These are phyloP conservation scores for Stagonosporopsis cucurbitacearum DNA, from an alignment of 2,329 filamentous ascomycete genomes.

Conservation along the genomic window DNA sequence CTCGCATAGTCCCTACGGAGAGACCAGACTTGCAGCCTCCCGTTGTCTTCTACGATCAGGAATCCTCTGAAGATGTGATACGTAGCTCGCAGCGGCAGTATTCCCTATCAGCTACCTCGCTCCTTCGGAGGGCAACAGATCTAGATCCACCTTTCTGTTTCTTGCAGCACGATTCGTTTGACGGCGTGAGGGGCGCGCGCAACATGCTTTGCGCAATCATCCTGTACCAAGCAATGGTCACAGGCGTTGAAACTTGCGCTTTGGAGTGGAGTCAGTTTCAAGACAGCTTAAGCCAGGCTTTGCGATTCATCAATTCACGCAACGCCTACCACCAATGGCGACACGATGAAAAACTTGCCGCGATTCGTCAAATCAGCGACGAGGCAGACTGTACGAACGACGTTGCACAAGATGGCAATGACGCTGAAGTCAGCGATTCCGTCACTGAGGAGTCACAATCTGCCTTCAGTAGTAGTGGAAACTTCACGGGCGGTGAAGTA, in stretches of 20 bases:
- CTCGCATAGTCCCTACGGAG: not conserved
- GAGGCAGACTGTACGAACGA: not conserved
- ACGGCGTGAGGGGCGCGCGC: not conserved
- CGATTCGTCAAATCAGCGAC: not conserved
- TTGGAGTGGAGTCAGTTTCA: constrained; percentile 15
- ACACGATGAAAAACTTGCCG: not conserved
- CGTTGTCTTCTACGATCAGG: constrained; percentile 6
- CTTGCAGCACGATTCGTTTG: constrained; percentile 14
- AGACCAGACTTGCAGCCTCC: not conserved
- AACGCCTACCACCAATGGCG: constrained; percentile 17
- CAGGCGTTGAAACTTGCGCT: constrained; percentile 8
- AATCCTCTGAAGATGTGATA: not conserved
- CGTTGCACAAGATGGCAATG: not conserved
- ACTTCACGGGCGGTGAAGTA: not conserved
- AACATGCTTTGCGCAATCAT: constrained; percentile 22
- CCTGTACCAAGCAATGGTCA: constrained; percentile 11
- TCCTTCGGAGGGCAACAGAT: constrained; percentile 15
- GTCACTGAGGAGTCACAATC: not conserved
- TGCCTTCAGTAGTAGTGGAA: not conserved
- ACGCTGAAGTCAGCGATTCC: not conserved
- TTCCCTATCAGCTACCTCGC: constrained; percentile 16
- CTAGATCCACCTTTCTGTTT: constrained; percentile 22
- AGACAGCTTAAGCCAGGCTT: constrained; percentile 6
- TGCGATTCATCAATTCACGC: constrained; percentile 9
- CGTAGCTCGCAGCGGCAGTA: not conserved